Base-by-base conservation (phyloP, 345 rosid genomes). In the Fremontodendron californicum region DNA sequence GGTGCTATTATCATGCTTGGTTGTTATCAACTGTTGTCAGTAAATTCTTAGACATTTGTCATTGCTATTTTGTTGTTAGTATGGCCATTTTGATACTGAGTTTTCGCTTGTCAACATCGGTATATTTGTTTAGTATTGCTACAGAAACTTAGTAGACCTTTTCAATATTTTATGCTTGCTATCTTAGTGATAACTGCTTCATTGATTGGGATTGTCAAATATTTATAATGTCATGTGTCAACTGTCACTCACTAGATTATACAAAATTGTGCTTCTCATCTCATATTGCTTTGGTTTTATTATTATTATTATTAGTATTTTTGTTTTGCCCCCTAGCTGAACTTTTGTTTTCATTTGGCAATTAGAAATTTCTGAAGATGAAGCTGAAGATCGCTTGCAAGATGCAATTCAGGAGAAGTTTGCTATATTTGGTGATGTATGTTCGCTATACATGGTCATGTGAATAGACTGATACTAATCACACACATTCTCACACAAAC, bases 351-450 rank as follows among this genome's bases (percentile, higher is more conserved):
- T 51, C 76, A 80, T 78, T 69, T 80, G 81, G 29, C 63, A 52
- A 84, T 84, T 85, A 95, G 99, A 94, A 89, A 94, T 94, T 73
- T 92, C 99, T 9, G 97, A 94, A 85, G 97, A 91, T 79, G 99
- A 96, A 86, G 98, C 98, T 16, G 99, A 96, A 92, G 90, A 94
- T 74, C 94, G 78, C 77, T 84, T 96, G 71, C 99, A 96, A 87
- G 93, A 87, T 75, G 99, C 97, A 76, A 92, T 96, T 79, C 97
- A 96, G 87, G 99, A 96, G 82, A 96, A 90, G 80, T 96, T 94
- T 90, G 86, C 98, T 19, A 90, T 92, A 71, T 91, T 96, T 90
- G 97, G 99, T 79, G 97, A 96, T 88, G 98, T 96, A 84, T 77
- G 97, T 84, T 54, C 5, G 31, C 63, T 77, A 58, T 29, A 18